Conservation (phyloP, 1,284 basidiomycete species). For the Ustilago xerochloae region DNA sequence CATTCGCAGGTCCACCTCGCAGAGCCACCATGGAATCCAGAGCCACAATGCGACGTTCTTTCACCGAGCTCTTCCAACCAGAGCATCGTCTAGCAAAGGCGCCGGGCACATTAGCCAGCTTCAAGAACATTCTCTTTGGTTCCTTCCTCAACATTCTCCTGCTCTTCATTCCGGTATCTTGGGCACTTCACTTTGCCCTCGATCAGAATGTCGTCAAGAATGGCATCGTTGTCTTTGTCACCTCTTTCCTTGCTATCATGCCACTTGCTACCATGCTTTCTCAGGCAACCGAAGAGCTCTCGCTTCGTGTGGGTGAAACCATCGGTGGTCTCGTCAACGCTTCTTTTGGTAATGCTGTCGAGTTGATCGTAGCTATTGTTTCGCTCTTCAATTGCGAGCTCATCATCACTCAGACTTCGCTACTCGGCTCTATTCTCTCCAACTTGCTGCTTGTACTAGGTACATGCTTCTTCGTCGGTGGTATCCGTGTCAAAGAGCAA, state of each 20-base stretch:
- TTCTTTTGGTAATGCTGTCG: conserved; percentile 62
- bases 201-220: conserved; percentile 39
- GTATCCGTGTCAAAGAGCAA: conserved; percentile 56
- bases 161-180: conserved; percentile 58
- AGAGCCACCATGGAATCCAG: conserved; percentile 46
- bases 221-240: conserved; percentile 54
- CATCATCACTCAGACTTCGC: conserved; percentile 58
- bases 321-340: conserved; percentile 63
- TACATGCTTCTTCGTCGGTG: conserved; percentile 62
- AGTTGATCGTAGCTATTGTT: conserved; percentile 63
- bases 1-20: conserved; percentile 48
- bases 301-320: conserved; percentile 62
- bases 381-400: conserved; percentile 62
- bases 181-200: conserved; percentile 55
- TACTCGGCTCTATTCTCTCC: conserved; percentile 59
- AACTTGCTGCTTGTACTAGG: conserved; percentile 61
- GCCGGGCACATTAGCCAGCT: conserved; percentile 28
- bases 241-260: conserved; percentile 61
- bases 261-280: conserved; percentile 58
- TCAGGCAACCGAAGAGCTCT: conserved; percentile 60
- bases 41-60: conserved; percentile 42
- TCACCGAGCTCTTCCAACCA: conserved; percentile 53
- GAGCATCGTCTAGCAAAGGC: conserved; percentile 47
- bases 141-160: conserved; percentile 53
- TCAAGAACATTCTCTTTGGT: conserved; percentile 53